phyloP scores from a whole-genome alignment of 176 grass and related monocot genomes.

The Zea mays region Zm-B73-REFERENCE-NAM-5.0 NC_050101.1:37090001-37090500 shows the following conservation, averaged over 20 bases:
- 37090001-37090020: conserved; percentile 76
- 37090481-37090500: background rate
- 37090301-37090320: background rate
- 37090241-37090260: background rate
- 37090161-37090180: background rate
- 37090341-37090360: background rate
- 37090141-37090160: conserved; percentile 3
- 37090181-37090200: background rate
- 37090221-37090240: conserved; percentile 5
- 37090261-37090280: background rate
- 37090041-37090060: conserved; percentile 90
- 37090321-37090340: background rate
- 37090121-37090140: conserved; percentile 40
- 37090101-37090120: conserved; percentile 38
- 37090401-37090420: background rate
- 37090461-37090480: background rate
- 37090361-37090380: background rate
- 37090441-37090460: background rate
- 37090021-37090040: conserved; percentile 78
- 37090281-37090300: background rate
- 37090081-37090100: conserved; percentile 94
- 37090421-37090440: background rate
- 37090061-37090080: conserved; percentile 79
- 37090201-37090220: background rate
- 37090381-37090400: background rate